A percentile compares a stretch with the other conserved stretches of the same genome.
These are phyloP conservation scores for Termitomyces sp. DNA, from an alignment of 768 basidiomycete species.

Conservation along the genomic window DNA sequence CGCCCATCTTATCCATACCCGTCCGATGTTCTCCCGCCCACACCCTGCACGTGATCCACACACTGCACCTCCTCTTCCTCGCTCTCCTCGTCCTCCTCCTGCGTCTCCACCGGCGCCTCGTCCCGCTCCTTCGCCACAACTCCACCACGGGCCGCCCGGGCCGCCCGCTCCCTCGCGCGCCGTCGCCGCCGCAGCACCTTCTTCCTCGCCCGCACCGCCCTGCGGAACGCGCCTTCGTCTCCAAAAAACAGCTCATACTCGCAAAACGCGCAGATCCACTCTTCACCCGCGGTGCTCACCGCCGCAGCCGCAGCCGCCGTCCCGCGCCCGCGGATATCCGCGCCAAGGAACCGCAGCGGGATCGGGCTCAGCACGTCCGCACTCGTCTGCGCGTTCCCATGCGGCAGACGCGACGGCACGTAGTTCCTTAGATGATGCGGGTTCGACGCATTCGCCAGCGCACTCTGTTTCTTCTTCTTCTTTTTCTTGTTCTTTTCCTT, in stretches of 20 bases:
- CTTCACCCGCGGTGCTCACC: conserved; percentile 65
- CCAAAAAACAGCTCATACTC: conserved; percentile 92
- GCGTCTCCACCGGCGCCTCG: not conserved
- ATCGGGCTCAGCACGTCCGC: conserved; percentile 46
- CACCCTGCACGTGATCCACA: not conserved
- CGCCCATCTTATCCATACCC: not conserved
- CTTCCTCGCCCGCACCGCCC: conserved; percentile 67
- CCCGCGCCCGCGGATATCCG: conserved; percentile 48
- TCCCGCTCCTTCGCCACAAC: conserved; percentile 22
- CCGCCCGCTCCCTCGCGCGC: conserved; percentile 69
- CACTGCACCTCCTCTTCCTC: not conserved
- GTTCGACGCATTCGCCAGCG: conserved; percentile 89
- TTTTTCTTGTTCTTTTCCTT: conserved; percentile 13
- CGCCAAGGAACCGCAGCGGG: conserved; percentile 62
- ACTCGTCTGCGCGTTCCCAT: conserved; percentile 10
- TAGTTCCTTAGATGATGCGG: conserved; percentile 96
- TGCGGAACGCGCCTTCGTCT: conserved; percentile 51
- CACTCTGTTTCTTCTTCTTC: conserved; percentile 94
- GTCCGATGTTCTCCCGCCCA: not conserved
- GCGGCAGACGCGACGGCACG: conserved; percentile 76
- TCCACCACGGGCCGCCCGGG: conserved; percentile 35
- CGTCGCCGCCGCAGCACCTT: conserved; percentile 69
- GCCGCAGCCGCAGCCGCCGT: conserved; percentile 22
- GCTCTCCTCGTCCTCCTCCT: conserved; percentile 24
- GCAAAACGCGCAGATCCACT: conserved; percentile 94